These are phyloP conservation scores for Oropetium thomaeum DNA, from an alignment of 176 grass and related monocot species.

Conservation along the genomic window DNA sequence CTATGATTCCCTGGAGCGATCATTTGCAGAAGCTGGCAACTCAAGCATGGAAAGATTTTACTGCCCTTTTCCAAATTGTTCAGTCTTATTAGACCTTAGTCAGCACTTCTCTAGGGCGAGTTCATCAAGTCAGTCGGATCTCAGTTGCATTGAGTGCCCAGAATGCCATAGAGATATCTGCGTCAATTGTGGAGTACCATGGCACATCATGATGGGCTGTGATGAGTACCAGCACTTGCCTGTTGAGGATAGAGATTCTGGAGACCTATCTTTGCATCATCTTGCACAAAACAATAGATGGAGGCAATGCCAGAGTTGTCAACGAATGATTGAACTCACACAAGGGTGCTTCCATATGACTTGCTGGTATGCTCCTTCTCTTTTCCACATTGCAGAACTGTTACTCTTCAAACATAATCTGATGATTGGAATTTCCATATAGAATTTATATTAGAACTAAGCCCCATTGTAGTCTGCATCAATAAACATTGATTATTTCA, in stretches of 20 bases:
- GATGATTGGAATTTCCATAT: background rate
- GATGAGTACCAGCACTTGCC: constrained; percentile 79
- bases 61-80: constrained; percentile 87
- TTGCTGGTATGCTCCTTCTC: constrained; percentile 66
- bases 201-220: constrained; percentile 84
- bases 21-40: constrained; percentile 30
- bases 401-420: background rate
- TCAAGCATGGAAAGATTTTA: constrained; percentile 58
- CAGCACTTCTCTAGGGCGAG: constrained; percentile 74
- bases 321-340: constrained; percentile 68
- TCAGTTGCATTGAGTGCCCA: constrained; percentile 64
- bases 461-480: background rate
- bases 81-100: constrained; percentile 51
- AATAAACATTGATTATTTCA: background rate
- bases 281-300: constrained; percentile 64
- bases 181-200: constrained; percentile 76
- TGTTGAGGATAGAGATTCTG: constrained; percentile 51
- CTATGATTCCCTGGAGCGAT: constrained; percentile 52
- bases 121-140: constrained; percentile 62
- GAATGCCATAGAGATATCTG: constrained; percentile 90
- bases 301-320: constrained; percentile 74
- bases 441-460: constrained; percentile 10
- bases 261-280: constrained; percentile 52
- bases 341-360: constrained; percentile 72
- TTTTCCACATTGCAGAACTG: background rate